Evolutionary conservation across 2,329 filamentous ascomycete species (phyloP).

Genomic region (Zelopaecilomyces penicillatus): DNA sequence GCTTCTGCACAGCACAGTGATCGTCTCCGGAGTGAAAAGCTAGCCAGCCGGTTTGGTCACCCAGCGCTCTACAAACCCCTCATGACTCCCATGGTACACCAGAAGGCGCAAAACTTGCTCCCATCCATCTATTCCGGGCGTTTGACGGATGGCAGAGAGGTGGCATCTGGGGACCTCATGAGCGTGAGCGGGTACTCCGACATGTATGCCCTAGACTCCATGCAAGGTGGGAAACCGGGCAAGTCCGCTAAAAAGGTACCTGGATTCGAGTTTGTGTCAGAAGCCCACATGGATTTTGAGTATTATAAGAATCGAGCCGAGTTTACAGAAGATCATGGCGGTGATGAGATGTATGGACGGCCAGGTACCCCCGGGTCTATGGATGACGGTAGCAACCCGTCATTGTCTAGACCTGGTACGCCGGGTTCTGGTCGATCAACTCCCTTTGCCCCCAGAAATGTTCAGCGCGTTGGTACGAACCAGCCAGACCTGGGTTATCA

Average conservation of each 20-base stretch:
- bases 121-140: constrained; percentile 81
- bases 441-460: constrained; percentile 25
- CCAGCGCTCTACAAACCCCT: constrained; percentile 83
- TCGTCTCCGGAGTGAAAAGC: constrained; percentile 54
- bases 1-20: constrained; percentile 41
- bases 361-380: constrained; percentile 53
- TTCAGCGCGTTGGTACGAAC: constrained; percentile 16
- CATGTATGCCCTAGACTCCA: constrained; percentile 70
- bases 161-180: constrained; percentile 45
- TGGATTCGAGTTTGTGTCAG: constrained; percentile 85
- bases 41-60: constrained; percentile 76
- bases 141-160: constrained; percentile 56
- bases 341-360: constrained; percentile 59
- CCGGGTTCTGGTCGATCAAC: constrained; percentile 28
- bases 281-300: constrained; percentile 78
- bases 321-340: constrained; percentile 81
- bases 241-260: constrained; percentile 40
- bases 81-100: constrained; percentile 91
- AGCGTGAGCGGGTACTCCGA: constrained; percentile 71
- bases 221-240: constrained; percentile 50
- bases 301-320: constrained; percentile 87
- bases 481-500: constrained; percentile 21
- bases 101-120: constrained; percentile 78
- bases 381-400: constrained; percentile 32
- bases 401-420: constrained; percentile 42